Evolutionary conservation across 1,284 basidiomycete genomes (phyloP).

Genomic region (Cryptococcus wingfieldii): DNA sequence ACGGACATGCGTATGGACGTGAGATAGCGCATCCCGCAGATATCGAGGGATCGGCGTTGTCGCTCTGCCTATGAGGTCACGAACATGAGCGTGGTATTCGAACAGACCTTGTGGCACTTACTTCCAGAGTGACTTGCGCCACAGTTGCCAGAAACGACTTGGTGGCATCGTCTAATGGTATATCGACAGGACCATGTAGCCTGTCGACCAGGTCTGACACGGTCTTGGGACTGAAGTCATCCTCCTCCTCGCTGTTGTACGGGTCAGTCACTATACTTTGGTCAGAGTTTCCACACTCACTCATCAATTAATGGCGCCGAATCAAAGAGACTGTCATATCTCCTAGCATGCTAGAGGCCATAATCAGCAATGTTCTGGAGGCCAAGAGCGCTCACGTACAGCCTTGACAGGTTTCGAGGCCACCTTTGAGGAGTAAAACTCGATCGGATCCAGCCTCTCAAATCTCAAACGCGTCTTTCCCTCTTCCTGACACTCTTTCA

Average conservation of each 20-base stretch:
- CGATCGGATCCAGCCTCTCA: conserved; percentile 36
- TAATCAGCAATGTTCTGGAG: neutral
- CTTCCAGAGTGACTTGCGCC: conserved; percentile 81
- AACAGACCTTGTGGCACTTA: conserved; percentile 39
- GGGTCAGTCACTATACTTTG: neutral
- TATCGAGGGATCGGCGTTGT: conserved; percentile 76
- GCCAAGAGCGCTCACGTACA: neutral
- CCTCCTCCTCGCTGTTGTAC: conserved; percentile 52
- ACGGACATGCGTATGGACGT: conserved; percentile 67
- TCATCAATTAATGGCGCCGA: conserved; percentile 10
- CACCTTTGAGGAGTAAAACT: conserved; percentile 22
- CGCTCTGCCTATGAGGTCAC: conserved; percentile 64
- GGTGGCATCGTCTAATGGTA: conserved; percentile 70
- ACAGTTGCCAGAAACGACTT: conserved; percentile 72
- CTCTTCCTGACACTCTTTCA: conserved; percentile 33
- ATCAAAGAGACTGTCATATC: conserved; percentile 43
- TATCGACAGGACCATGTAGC: conserved; percentile 61
- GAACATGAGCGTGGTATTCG: neutral
- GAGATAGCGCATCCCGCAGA: conserved; percentile 83
- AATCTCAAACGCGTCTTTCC: conserved; percentile 30
- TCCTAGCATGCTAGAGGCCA: conserved; percentile 10
- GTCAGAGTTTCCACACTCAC: conserved; percentile 4
- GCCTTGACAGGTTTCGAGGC: conserved; percentile 4
- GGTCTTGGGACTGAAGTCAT: conserved; percentile 60
- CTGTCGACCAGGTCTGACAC: conserved; percentile 62